Percentiles rank a stretch among this genome's conserved stretches.
These are phyloP conservation scores for Asterophora lycoperdoides DNA, from an alignment of 768 basidiomycete species.

Conservation along the genomic window DNA sequence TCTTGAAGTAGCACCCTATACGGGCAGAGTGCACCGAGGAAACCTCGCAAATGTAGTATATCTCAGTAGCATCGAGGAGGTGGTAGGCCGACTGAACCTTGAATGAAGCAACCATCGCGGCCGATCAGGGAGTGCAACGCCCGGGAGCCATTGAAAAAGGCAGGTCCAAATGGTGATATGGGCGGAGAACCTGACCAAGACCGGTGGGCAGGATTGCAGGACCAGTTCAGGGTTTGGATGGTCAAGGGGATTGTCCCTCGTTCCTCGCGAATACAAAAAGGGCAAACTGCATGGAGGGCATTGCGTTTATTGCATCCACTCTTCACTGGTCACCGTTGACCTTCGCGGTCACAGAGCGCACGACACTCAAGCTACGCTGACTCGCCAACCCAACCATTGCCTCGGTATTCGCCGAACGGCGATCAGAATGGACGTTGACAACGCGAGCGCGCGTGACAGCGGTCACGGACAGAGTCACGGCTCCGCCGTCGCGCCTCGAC, in stretches of 20 bases:
- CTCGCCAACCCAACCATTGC: not conserved
- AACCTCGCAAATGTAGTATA: not conserved
- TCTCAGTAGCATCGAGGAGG: not conserved
- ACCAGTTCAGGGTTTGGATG: slow-evolving; percentile 7
- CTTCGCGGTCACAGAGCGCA: no score
- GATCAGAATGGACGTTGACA: slow-evolving; percentile 47
- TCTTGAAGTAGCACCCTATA: not conserved
- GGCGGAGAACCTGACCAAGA: slow-evolving; percentile 13
- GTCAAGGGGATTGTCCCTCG: slow-evolving; percentile 7
- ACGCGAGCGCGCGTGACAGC: slow-evolving; percentile 17
- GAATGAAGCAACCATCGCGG: slow-evolving; percentile 1
- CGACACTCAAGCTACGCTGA: no score
- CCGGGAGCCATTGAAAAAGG: slow-evolving; percentile 5
- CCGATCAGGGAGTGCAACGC: slow-evolving; percentile 1
- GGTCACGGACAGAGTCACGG: slow-evolving; percentile 22
- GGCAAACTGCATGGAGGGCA: not conserved
- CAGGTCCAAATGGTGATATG: slow-evolving; percentile 14
- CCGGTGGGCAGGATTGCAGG: slow-evolving; percentile 9
- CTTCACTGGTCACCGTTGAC: no score
- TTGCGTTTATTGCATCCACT: slow-evolving; percentile 16
- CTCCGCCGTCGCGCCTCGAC: slow-evolving; percentile 31
- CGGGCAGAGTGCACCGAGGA: not conserved
- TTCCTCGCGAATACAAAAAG: slow-evolving; percentile 10
- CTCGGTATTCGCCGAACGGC: slow-evolving; percentile 52
- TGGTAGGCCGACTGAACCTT: not conserved